A percentile compares a stretch with the other conserved stretches of the same genome.
Conservation (phyloP, 805 yeast species). For the Nakazawaea holstii region DNA sequence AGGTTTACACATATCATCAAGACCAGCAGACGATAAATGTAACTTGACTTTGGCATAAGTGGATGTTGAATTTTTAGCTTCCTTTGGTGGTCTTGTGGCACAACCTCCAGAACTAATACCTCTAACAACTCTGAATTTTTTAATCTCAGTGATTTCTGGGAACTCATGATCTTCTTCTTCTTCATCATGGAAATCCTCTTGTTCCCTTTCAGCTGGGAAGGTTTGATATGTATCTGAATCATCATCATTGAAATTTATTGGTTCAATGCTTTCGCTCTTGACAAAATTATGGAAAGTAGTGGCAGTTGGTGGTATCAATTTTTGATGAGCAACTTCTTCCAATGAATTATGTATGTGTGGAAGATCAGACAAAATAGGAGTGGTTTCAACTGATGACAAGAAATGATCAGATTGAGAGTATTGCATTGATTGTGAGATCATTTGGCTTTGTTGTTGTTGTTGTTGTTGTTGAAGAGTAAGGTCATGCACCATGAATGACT, state of each 20-base stretch:
- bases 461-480: conserved; percentile 18
- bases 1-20: conserved; percentile 45
- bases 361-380: conserved; percentile 3
- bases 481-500: conserved; percentile 15
- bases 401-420: not conserved
- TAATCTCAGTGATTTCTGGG: conserved; percentile 6
- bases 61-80: conserved; percentile 18
- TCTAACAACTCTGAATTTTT: conserved; percentile 40
- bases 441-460: conserved; percentile 11
- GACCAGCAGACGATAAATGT: conserved; percentile 36
- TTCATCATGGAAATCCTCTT: not conserved
- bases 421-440: not conserved
- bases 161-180: conserved; percentile 4
- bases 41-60: conserved; percentile 42
- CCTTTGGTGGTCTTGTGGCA: conserved; percentile 48
- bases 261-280: not conserved
- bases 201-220: not conserved
- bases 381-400: conserved; percentile 7
- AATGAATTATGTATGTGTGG: not conserved
- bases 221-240: not conserved
- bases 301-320: not conserved
- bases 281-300: not conserved
- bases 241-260: not conserved
- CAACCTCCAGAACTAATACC: conserved; percentile 58
- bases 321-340: not conserved